A percentile compares a stretch with the other conserved stretches of the same genome.
phyloP scores from a whole-genome alignment of 2,329 filamentous ascomycete species.

The Exophiala sp. region DNA sequence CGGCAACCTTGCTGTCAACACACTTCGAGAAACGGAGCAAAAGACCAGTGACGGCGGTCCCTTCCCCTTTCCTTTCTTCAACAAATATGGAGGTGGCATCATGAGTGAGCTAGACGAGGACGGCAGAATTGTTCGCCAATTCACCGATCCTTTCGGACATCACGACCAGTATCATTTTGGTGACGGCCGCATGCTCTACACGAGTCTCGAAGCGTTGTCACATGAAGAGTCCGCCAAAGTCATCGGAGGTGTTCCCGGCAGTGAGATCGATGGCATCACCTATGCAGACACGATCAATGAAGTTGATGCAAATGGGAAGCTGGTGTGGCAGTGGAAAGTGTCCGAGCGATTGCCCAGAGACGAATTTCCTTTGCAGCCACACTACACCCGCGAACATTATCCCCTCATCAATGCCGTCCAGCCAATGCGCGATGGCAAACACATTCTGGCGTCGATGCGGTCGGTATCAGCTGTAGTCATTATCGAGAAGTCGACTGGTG shows the following conservation, averaged over 20 bases:
- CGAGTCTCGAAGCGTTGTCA: conserved; percentile 41
- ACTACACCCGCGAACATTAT: conserved; percentile 43
- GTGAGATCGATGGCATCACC: conserved; percentile 36
- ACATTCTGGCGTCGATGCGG: conserved; percentile 43
- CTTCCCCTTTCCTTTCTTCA: conserved; percentile 42
- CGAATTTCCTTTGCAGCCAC: conserved; percentile 40
- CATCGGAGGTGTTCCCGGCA: conserved; percentile 41
- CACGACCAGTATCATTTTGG: conserved; percentile 47
- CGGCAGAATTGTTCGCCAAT: conserved; percentile 41
- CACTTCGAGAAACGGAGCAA: conserved; percentile 34
- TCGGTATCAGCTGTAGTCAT: conserved; percentile 44
- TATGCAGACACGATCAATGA: conserved; percentile 46
- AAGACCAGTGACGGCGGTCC: conserved; percentile 31
- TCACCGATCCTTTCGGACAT: conserved; percentile 42
- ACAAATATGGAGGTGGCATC: conserved; percentile 46
- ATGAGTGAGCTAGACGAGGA: conserved; percentile 42
- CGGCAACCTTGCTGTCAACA: conserved; percentile 46
- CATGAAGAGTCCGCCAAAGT: conserved; percentile 36
- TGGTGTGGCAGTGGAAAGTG: conserved; percentile 45
- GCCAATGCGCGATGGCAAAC: conserved; percentile 38
- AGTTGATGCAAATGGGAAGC: conserved; percentile 37
- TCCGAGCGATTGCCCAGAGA: conserved; percentile 40
- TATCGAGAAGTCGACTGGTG: conserved; percentile 39
- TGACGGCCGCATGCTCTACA: conserved; percentile 44
- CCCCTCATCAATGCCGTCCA: conserved; percentile 46